Conservation (phyloP, 2,329 filamentous ascomycete species). For the Trichothecium sympodiale region DNA sequence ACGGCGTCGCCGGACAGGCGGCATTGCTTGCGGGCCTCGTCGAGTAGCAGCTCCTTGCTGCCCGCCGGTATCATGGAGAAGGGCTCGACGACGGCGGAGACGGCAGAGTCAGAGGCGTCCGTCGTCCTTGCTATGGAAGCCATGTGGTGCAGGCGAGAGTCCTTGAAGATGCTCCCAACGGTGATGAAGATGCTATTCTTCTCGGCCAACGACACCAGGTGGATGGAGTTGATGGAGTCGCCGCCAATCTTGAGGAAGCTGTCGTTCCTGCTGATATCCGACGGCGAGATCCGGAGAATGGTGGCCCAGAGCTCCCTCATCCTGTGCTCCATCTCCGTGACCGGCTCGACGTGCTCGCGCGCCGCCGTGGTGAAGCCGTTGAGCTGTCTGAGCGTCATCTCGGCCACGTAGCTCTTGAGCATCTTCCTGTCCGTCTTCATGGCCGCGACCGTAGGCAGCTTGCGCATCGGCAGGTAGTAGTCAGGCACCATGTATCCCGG, state of each 20-base stretch:
- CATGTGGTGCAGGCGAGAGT: slow-evolving; percentile 3
- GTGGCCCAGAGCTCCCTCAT: slow-evolving; percentile 6
- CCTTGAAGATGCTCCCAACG: slow-evolving; percentile 6
- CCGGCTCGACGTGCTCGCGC: neutral
- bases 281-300: neutral
- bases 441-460: neutral
- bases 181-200: slow-evolving; percentile 3
- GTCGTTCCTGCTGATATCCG: slow-evolving; percentile 4
- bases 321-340: slow-evolving; percentile 4
- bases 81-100: too few relatives aligned
- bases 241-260: slow-evolving; percentile 7
- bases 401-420: too few relatives aligned
- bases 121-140: neutral
- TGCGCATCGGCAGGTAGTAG: slow-evolving; percentile 3
- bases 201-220: slow-evolving; percentile 4
- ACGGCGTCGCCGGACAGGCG: neutral
- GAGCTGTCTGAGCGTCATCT: neutral
- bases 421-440: neutral
- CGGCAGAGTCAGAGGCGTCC: too few relatives aligned
- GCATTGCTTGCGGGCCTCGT: too few relatives aligned
- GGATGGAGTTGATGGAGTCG: slow-evolving; percentile 8
- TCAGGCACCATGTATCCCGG: slow-evolving; percentile 7
- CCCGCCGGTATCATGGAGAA: too few relatives aligned
- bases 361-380: neutral
- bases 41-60: too few relatives aligned